Percentiles rank a stretch among this genome's conserved stretches.
Evolutionary conservation across 2,329 filamentous ascomycete species (phyloP).

Genomic region (Macrophomina tecta): DNA sequence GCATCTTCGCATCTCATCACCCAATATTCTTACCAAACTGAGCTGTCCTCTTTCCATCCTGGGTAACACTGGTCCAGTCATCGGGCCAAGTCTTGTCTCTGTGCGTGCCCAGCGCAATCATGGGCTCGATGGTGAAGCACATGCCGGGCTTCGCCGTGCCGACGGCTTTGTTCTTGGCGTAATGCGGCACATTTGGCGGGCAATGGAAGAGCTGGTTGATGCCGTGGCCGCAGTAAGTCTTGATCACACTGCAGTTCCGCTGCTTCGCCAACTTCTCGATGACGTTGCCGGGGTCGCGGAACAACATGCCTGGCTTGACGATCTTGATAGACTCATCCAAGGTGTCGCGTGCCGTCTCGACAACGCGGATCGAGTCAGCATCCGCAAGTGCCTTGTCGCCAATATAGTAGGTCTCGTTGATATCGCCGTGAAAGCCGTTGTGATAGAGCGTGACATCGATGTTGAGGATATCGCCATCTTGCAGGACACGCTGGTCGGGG

Average conservation of each 20-base stretch:
- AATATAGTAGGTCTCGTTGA: constrained; percentile 99
- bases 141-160: constrained; percentile 94
- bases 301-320: constrained; percentile 90
- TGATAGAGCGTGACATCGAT: constrained; percentile 96
- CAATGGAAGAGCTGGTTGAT: constrained; percentile 94
- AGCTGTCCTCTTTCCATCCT: constrained; percentile 86
- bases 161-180: constrained; percentile 97
- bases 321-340: constrained; percentile 88
- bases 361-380: constrained; percentile 85
- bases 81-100: constrained; percentile 97
- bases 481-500: constrained; percentile 82
- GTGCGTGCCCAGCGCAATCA: constrained; percentile 93
- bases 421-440: constrained; percentile 90
- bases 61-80: constrained; percentile 95
- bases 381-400: constrained; percentile 85
- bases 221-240: constrained; percentile 95
- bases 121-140: constrained; percentile 99
- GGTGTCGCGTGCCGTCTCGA: constrained; percentile 88
- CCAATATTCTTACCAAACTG: constrained; percentile 76
- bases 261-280: constrained; percentile 96
- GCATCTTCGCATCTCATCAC: background rate
- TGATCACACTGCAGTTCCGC: constrained; percentile 85
- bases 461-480: constrained; percentile 96
- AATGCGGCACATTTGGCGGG: constrained; percentile 93
- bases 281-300: constrained; percentile 90